phyloP scores from a whole-genome alignment of 2,329 filamentous ascomycete genomes.

The Orbilia blumenaviensis region DNA sequence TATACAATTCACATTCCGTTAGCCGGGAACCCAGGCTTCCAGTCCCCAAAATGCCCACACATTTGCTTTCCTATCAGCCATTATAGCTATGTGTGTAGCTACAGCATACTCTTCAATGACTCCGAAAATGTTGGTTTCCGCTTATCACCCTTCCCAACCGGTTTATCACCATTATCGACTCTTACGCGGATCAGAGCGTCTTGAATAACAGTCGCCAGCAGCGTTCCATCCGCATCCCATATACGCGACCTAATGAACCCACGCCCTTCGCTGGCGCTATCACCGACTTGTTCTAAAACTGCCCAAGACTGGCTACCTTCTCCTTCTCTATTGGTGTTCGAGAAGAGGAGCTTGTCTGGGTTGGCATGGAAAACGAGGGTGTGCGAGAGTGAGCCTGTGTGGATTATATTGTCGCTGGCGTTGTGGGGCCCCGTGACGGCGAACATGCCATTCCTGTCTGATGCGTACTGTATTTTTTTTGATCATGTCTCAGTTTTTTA shows the following conservation, averaged over 20 bases:
- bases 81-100: not conserved
- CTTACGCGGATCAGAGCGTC: constrained; percentile 45
- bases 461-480: constrained; percentile 28
- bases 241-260: constrained; percentile 44
- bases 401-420: constrained; percentile 41
- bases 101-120: constrained; percentile 40
- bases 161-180: constrained; percentile 6
- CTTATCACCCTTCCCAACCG: constrained; percentile 3
- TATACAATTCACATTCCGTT: too few species aligned
- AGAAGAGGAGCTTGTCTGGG: constrained; percentile 42
- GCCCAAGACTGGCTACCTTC: constrained; percentile 22
- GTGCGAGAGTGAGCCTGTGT: constrained; percentile 49
- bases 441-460: constrained; percentile 51
- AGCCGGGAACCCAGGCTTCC: too few species aligned
- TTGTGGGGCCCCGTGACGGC: constrained; percentile 45
- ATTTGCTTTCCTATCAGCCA: not conserved
- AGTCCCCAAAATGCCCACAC: not conserved
- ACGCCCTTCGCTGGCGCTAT: constrained; percentile 48
- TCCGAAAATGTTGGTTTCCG: constrained; percentile 40
- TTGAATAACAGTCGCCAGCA: constrained; percentile 41
- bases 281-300: constrained; percentile 38
- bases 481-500: not conserved
- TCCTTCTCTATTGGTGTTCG: not conserved
- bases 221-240: constrained; percentile 41
- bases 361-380: constrained; percentile 51